phyloP scores from a whole-genome alignment of 805 yeast genomes.

The Kodamaea laetipori region DNA sequence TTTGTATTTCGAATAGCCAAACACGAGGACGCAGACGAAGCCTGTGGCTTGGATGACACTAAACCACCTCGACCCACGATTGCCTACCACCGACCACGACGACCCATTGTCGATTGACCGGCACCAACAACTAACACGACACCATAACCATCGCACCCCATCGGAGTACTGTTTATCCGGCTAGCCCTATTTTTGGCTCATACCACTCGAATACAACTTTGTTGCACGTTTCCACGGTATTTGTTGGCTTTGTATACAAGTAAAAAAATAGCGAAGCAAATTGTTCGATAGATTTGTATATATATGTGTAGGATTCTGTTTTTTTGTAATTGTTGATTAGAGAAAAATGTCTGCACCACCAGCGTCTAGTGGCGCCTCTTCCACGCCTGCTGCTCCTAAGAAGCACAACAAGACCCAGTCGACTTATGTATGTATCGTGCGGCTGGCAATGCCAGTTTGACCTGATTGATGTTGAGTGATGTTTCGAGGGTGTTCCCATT shows the following conservation, averaged over 20 bases:
- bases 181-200: slow-evolving; percentile 4
- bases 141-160: too few relatives aligned
- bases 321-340: background rate
- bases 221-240: slow-evolving; percentile 1
- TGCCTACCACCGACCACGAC: background rate
- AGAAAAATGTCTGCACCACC: slow-evolving; percentile 3
- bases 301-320: background rate
- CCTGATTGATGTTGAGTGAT: background rate
- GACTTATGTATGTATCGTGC: slow-evolving; percentile 54
- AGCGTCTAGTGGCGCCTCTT: slow-evolving; percentile 1
- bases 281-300: slow-evolving; percentile 2
- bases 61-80: background rate
- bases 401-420: slow-evolving; percentile 73
- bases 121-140: too few relatives aligned
- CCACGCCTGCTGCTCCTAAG: slow-evolving; percentile 27
- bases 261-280: slow-evolving; percentile 6
- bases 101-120: background rate
- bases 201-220: slow-evolving; percentile 1
- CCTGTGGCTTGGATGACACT: background rate
- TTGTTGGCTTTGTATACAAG: slow-evolving; percentile 8
- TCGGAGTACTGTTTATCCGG: slow-evolving; percentile 5
- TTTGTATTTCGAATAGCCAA: background rate
- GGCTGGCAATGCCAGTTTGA: background rate
- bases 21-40: background rate
- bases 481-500: too few relatives aligned